Base-by-base conservation (phyloP, 352 stramenopile genomes). In the Globisporangium solare region DNA sequence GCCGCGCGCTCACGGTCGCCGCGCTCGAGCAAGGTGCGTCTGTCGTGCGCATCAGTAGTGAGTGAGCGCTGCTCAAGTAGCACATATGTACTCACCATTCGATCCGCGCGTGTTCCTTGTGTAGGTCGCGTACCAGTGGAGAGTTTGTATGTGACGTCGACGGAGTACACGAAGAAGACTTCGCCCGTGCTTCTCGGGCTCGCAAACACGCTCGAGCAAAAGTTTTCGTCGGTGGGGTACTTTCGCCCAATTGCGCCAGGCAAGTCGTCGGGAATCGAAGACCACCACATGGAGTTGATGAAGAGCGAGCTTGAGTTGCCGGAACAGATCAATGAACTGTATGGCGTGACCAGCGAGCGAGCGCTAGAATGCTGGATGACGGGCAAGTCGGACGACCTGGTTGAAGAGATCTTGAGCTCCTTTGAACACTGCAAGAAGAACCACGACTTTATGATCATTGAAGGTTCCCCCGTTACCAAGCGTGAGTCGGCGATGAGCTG, bases 381-480 rank as follows among this genome's bases (percentile, higher is more conserved):
- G 10, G 79, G 78, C 63, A 81, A 84, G 39, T 64, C 70, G 22
- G 82, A 90, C 60, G 78, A 88, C 40, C 53, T 92, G 0, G 64
- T 89, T 1, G 82, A 90, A 50, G 70, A 82, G 52, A 88, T 92
- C 40, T 51, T 92, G 20, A 73, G 71, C 24, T 71, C 73, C 15
- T 90, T 78, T 56, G 82, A 92, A 43, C 50, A 68, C 10, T 66
- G 65, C 52, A 72, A 76, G 20, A 47, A 74, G 31, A 63, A 76
- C 39, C 80, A 92, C 63, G 82, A 92, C 67, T 92, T 92, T 53
- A 85, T 92, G 73, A 82, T 92, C 61, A 84, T 92, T 39, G 82
- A 92, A 54, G 82, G 82, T n/a, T 81, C 79, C 10, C 71, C 77
- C 51, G 56, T 92, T 42, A 75, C 76, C 24, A 66, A 83, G 55